A percentile compares a stretch with the other conserved stretches of the same genome.
Conservation (phyloP, 306 rosid species). For the Luffa aegyptiaca region DNA sequence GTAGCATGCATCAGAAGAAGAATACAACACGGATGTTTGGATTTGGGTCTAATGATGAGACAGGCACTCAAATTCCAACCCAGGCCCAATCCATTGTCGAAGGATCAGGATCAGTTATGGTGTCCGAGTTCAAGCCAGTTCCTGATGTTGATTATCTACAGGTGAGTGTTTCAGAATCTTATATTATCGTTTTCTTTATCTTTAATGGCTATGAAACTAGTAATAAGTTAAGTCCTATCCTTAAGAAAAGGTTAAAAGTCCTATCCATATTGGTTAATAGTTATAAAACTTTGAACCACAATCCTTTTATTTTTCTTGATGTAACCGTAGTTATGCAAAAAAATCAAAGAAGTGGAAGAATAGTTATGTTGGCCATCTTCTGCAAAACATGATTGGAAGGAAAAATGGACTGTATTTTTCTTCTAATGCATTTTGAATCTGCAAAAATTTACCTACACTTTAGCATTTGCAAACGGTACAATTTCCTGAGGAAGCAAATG, state of each 20-base stretch:
- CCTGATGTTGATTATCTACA: constrained; percentile 93
- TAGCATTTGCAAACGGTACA: not conserved
- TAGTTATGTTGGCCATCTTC: not conserved
- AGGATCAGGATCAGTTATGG: constrained; percentile 57
- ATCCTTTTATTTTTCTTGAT: not conserved
- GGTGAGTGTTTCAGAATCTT: constrained; percentile 29
- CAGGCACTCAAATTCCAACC: constrained; percentile 60
- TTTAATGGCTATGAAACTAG: not conserved
- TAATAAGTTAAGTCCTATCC: not conserved
- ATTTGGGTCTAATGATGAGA: constrained; percentile 67
- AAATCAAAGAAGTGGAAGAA: not conserved
- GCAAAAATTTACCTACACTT: not conserved
- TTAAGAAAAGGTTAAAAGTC: not conserved
- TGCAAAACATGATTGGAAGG: not conserved
- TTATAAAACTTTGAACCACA: not conserved
- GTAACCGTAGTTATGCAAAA: not conserved
- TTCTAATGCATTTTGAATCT: not conserved
- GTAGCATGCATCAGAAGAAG: constrained; percentile 19
- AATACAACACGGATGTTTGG: constrained; percentile 37
- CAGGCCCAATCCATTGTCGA: constrained; percentile 77
- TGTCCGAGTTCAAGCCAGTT: constrained; percentile 55
- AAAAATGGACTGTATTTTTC: not conserved
- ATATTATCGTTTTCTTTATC: not conserved
- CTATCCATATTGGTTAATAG: not conserved
- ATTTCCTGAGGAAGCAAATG: not conserved